A percentile compares a stretch with the other conserved stretches of the same genome.
Conservation (phyloP, 2,329 filamentous ascomycete genomes). For the Ploettnerulaceae sp. region DNA sequence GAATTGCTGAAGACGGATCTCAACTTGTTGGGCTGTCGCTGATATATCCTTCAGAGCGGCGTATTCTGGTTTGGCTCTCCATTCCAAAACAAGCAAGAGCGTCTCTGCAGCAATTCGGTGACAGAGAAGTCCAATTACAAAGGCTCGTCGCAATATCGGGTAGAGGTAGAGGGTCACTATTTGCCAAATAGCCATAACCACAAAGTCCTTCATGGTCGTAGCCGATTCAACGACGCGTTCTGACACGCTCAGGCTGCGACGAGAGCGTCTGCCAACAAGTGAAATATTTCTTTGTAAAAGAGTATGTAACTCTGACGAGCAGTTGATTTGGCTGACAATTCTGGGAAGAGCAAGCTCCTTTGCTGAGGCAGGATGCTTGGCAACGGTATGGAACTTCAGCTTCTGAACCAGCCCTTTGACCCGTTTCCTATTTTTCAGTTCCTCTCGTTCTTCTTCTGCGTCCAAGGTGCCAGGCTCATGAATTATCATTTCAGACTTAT, state of each 20-base stretch:
- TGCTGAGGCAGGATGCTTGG: slow-evolving; percentile 67
- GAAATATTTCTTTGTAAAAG: slow-evolving; percentile 85
- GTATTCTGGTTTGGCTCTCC: slow-evolving; percentile 70
- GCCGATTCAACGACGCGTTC: slow-evolving; percentile 94
- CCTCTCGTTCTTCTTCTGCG: slow-evolving; percentile 65
- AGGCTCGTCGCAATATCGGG: slow-evolving; percentile 66
- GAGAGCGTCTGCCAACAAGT: slow-evolving; percentile 74
- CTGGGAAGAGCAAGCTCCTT: slow-evolving; percentile 77
- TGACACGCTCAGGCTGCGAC: slow-evolving; percentile 84
- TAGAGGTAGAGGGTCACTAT: slow-evolving; percentile 70
- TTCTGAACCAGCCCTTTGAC: slow-evolving; percentile 73
- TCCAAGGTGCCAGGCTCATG: slow-evolving; percentile 55
- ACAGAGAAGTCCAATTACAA: slow-evolving; percentile 72
- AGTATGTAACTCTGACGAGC: slow-evolving; percentile 82
- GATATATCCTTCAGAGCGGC: slow-evolving; percentile 92
- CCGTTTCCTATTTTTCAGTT: slow-evolving; percentile 51
- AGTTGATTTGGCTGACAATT: slow-evolving; percentile 93
- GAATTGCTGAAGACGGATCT: slow-evolving; percentile 95
- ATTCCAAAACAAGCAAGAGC: slow-evolving; percentile 75
- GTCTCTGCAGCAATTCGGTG: slow-evolving; percentile 79
- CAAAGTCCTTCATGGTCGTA: slow-evolving; percentile 73
- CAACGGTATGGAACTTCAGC: slow-evolving; percentile 79
- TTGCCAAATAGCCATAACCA: slow-evolving; percentile 64
- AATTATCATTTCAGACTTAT: slow-evolving; percentile 49
- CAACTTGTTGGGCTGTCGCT: slow-evolving; percentile 93